These are phyloP conservation scores for Fusarium sterilihyphosum DNA, from an alignment of 2,329 filamentous ascomycete genomes.

Conservation along the genomic window DNA sequence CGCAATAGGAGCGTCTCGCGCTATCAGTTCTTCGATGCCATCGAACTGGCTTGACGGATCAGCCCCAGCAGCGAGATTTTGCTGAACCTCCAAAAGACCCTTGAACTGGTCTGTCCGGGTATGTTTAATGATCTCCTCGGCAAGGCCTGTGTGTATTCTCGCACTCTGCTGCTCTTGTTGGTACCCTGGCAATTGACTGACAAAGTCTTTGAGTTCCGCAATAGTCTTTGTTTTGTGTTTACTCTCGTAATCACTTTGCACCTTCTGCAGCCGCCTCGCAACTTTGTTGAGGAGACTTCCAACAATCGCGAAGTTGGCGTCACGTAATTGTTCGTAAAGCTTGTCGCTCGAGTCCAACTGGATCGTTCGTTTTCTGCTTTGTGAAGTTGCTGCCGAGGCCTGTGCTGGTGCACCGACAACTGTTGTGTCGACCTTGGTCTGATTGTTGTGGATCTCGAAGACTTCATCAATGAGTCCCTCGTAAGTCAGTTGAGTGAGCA, in stretches of 20 bases:
- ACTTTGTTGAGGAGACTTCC: conserved; percentile 90
- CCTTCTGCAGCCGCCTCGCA: conserved; percentile 82
- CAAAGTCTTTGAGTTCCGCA: conserved; percentile 91
- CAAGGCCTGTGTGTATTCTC: conserved; percentile 90
- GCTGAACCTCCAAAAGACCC: conserved; percentile 89
- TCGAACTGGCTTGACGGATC: conserved; percentile 92
- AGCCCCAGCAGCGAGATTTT: conserved; percentile 90
- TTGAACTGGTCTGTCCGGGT: conserved; percentile 91
- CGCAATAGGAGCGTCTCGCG: conserved; percentile 82
- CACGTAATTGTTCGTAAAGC: conserved; percentile 85
- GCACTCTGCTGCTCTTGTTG: conserved; percentile 93
- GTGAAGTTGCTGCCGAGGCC: conserved; percentile 63
- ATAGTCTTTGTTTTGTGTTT: conserved; percentile 89
- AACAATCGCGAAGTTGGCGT: conserved; percentile 95
- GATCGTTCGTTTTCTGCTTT: conserved; percentile 84
- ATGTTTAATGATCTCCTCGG: conserved; percentile 94
- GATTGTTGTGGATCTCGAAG: conserved; percentile 91
- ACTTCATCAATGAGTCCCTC: conserved; percentile 95
- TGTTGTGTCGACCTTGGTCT: conserved; percentile 90
- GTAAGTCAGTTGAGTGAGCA: conserved; percentile 96
- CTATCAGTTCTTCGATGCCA: conserved; percentile 92
- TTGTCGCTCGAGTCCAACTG: conserved; percentile 89
- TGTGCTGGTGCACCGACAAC: conserved; percentile 81
- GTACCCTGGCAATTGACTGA: conserved; percentile 90
- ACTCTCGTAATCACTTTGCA: conserved; percentile 90